Percentiles rank a stretch among this genome's conserved stretches.
Evolutionary conservation across 2,329 filamentous ascomycete genomes (phyloP).

Genomic region (Geosmithia morbida): DNA sequence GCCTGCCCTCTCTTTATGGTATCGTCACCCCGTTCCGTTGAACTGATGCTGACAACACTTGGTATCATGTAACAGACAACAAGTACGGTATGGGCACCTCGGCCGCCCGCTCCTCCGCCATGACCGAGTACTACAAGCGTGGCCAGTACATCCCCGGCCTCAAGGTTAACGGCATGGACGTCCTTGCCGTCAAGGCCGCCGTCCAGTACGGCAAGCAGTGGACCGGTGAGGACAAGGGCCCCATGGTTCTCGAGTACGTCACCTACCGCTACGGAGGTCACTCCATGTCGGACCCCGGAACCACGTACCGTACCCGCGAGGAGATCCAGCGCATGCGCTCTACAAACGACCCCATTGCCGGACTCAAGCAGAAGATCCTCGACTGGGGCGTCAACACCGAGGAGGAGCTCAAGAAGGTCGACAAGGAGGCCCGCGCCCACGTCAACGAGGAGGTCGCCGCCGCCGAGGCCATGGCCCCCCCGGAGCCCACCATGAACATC

Average conservation of each 20-base stretch:
- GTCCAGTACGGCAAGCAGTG: conserved; percentile 89
- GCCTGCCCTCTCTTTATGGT: not conserved
- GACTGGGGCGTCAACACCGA: conserved; percentile 88
- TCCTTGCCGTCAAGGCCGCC: conserved; percentile 92
- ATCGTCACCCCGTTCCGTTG: not conserved
- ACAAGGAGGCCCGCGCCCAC: conserved; percentile 78
- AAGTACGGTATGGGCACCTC: conserved; percentile 99
- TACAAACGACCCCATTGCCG: conserved; percentile 95
- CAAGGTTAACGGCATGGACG: conserved; percentile 99
- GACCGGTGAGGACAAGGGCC: conserved; percentile 70
- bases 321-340: conserved; percentile 99
- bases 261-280: conserved; percentile 99
- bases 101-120: conserved; percentile 79
- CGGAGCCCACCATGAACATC: conserved; percentile 67
- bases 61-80: conserved; percentile 70
- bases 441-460: conserved; percentile 83
- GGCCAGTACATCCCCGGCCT: conserved; percentile 98
- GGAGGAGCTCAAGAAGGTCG: conserved; percentile 89
- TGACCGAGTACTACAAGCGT: conserved; percentile 99
- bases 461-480: conserved; percentile 76
- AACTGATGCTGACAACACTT: not conserved
- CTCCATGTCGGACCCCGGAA: conserved; percentile 99
- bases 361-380: conserved; percentile 93
- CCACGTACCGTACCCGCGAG: conserved; percentile 97
- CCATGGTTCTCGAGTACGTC: conserved; percentile 94